Conservation (phyloP, 1,139 yeast species). For the Suhomyces choctaworum region DNA sequence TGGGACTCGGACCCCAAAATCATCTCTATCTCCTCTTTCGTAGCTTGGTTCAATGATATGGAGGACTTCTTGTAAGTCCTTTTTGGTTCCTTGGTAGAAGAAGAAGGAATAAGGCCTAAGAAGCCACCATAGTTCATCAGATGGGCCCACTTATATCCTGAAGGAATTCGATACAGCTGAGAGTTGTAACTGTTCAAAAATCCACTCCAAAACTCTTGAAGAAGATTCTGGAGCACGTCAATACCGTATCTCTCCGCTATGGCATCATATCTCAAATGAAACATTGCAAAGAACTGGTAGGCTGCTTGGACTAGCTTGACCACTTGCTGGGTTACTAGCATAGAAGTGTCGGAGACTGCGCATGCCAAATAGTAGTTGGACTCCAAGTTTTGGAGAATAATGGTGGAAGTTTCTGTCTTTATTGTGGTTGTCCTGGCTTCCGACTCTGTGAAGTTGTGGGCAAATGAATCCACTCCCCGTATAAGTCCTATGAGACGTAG, state of each 20-base stretch:
- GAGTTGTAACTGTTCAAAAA: constrained; percentile 31
- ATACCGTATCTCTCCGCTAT: constrained; percentile 21
- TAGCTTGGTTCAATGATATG: constrained; percentile 21
- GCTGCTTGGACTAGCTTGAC: constrained; percentile 24
- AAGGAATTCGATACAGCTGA: constrained; percentile 25
- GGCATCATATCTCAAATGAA: constrained; percentile 27
- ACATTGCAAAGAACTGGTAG: constrained; percentile 28
- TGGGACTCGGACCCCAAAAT: constrained; percentile 10
- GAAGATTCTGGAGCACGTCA: constrained; percentile 19
- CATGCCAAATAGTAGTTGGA: constrained; percentile 30
- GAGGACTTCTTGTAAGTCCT: constrained; percentile 34
- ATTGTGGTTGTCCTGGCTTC: constrained; percentile 22
- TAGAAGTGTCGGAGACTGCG: constrained; percentile 23
- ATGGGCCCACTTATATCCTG: constrained; percentile 39
- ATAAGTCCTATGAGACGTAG: constrained; percentile 38
- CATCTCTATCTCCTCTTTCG: constrained; percentile 23
- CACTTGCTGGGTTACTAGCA: constrained; percentile 31
- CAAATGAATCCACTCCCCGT: constrained; percentile 38
- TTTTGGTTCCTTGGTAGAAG: not conserved
- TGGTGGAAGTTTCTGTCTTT: constrained; percentile 29
- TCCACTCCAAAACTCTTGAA: constrained; percentile 33
- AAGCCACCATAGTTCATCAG: constrained; percentile 39
- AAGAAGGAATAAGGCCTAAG: constrained; percentile 26
- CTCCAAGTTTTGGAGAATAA: constrained; percentile 30
- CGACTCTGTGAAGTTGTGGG: constrained; percentile 19